These are phyloP conservation scores for Hypoxylon sp. DNA, from an alignment of 2,329 filamentous ascomycete genomes.

Conservation along the genomic window DNA sequence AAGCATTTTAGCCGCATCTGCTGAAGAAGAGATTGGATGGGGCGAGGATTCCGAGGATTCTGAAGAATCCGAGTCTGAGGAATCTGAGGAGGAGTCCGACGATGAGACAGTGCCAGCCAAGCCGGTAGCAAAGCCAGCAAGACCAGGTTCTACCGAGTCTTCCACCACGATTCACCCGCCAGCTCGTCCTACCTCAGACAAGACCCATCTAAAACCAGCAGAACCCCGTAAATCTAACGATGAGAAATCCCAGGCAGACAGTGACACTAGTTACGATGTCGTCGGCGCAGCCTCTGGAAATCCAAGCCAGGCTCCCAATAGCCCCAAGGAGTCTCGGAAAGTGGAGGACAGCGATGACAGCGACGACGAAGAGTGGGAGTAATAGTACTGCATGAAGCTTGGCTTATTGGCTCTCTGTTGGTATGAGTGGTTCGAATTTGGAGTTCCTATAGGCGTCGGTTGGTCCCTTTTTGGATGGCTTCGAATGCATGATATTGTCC, in stretches of 20 bases:
- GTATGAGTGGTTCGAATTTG: conserved; percentile 28
- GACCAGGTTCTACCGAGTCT: conserved; percentile 66
- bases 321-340: conserved; percentile 71
- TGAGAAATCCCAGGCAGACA: conserved; percentile 90
- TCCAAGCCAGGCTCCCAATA: conserved; percentile 81
- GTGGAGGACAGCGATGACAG: conserved; percentile 67
- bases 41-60: conserved; percentile 75
- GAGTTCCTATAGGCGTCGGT: conserved; percentile 43
- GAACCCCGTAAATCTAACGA: conserved; percentile 84
- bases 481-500: conserved; percentile 42
- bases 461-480: conserved; percentile 40
- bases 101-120: conserved; percentile 57
- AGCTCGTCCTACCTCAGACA: conserved; percentile 47
- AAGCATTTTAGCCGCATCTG: conserved; percentile 69
- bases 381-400: conserved; percentile 28
- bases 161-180: conserved; percentile 73
- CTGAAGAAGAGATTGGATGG: conserved; percentile 80
- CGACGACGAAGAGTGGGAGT: conserved; percentile 55
- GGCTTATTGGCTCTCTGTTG: conserved; percentile 32
- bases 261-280: conserved; percentile 95
- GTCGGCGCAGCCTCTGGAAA: conserved; percentile 83
- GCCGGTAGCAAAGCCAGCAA: conserved; percentile 57
- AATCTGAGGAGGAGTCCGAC: conserved; percentile 67
- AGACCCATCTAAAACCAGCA: conserved; percentile 70
- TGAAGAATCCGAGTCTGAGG: conserved; percentile 75